These are phyloP conservation scores for Paspalum notatum DNA, from an alignment of 176 grass and related monocot species.

Conservation along the genomic window DNA sequence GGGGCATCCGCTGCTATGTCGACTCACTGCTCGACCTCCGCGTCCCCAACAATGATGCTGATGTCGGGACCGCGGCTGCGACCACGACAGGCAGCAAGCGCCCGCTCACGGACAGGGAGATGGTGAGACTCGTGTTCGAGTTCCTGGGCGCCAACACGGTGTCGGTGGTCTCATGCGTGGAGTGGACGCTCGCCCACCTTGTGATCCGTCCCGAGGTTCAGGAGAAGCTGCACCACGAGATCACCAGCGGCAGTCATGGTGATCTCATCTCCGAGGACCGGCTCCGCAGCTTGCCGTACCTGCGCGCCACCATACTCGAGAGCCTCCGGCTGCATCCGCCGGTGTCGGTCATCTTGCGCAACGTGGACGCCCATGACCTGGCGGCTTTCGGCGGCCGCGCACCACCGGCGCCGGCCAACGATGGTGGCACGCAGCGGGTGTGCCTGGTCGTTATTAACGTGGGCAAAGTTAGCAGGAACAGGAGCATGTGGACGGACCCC, in stretches of 20 bases:
- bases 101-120: neutral
- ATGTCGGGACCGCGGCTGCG: too few species aligned
- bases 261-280: too few species aligned
- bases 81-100: neutral
- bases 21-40: conserved; percentile 20
- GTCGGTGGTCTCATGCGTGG: neutral
- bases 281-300: too few species aligned
- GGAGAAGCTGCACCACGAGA: neutral
- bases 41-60: neutral
- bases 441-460: too few species aligned
- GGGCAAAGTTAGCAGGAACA: neutral
- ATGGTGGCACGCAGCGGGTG: too few species aligned
- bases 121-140: neutral
- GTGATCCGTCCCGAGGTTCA: neutral
- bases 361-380: too few species aligned
- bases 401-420: too few species aligned
- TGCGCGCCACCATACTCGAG: too few species aligned
- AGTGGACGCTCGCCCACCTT: neutral
- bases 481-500: neutral
- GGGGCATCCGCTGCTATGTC: neutral
- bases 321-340: neutral
- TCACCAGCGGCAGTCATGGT: neutral
- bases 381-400: neutral
- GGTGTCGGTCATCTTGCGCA: too few species aligned
- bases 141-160: neutral